Evolutionary conservation across 768 basidiomycete species (phyloP), one percentile per base, ranked within the genome.

Genomic region (Xerocomellus intermedius): DNA sequence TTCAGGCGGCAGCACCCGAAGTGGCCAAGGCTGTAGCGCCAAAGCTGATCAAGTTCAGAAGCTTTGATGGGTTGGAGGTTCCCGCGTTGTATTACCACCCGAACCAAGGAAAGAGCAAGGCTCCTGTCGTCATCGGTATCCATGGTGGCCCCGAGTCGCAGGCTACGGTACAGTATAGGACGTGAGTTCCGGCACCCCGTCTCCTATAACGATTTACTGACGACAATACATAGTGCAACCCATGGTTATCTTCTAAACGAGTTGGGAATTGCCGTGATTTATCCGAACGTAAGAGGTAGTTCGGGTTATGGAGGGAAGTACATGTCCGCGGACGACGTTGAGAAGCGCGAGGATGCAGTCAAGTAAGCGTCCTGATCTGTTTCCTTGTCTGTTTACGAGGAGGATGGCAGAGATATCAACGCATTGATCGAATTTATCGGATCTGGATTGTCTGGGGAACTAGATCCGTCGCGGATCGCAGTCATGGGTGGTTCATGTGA

Each of bases 21-120:
- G 61, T 68, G 2, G 43, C 50, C 38, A 58, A 61, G 30, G 68
- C 70, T 37, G 52, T 70, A 14, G 62, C 69, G 2, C 72, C 76
- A 13, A 67, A 65, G 57, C 42, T 74, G 49, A 63, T 77, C 56
- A 68, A 54, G 32, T 77, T 72, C 63, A 71, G 66, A 65, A 77
- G 76, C 52, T 77, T 77, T 26, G 77, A 77, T 56, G 74, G 65
- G 8, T 43, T 77, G 50, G 70, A 74, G 54, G 59, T 78, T 41
- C 74, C 76, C 5, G 75, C 70, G 19, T 70, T 77, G 54, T 78
- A 77, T 52, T 77, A 77, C 52, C 76, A 74, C 55, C 76, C 76
- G 2, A 59, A 55, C 4, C 54, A 60, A 24, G 57, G 67, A 9
- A 64, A 66, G 49, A 64, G 58, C 35, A 60, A 60, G 21, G 66